Evolutionary conservation across 148 eudicot species (phyloP).

Genomic region (Silene conica): DNA sequence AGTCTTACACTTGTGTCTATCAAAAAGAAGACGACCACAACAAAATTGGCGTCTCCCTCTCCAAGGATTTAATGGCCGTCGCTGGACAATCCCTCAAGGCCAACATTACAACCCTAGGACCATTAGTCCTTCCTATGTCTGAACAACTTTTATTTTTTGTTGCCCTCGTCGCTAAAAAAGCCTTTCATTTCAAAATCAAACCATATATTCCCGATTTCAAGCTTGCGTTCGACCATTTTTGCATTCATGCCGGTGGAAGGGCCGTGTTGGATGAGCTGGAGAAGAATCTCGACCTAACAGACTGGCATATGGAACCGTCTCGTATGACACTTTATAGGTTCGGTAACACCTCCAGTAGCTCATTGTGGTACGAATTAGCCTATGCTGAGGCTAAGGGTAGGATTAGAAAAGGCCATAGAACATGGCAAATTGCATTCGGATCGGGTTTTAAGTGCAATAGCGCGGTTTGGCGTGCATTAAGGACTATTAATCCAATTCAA

Average conservation of each 20-base stretch:
- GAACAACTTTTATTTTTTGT: slow-evolving; percentile 36
- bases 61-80: slow-evolving; percentile 45
- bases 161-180: slow-evolving; percentile 30
- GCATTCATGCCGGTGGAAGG: slow-evolving; percentile 45
- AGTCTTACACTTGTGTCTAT: slow-evolving; percentile 35
- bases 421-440: slow-evolving; percentile 47
- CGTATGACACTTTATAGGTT: slow-evolving; percentile 44
- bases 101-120: slow-evolving; percentile 41
- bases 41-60: slow-evolving; percentile 36
- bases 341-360: slow-evolving; percentile 46
- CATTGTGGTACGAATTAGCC: slow-evolving; percentile 45
- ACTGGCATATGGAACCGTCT: slow-evolving; percentile 47
- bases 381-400: slow-evolving; percentile 45
- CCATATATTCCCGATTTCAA: slow-evolving; percentile 46
- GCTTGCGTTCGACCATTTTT: slow-evolving; percentile 39
- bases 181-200: slow-evolving; percentile 34
- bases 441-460: slow-evolving; percentile 50
- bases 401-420: slow-evolving; percentile 34
- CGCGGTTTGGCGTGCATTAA: slow-evolving; percentile 39
- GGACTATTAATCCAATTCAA: slow-evolving; percentile 34
- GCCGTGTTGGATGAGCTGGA: slow-evolving; percentile 42
- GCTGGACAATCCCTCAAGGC: slow-evolving; percentile 48
- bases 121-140: slow-evolving; percentile 39
- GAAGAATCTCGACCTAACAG: slow-evolving; percentile 32
- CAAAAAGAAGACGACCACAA: slow-evolving; percentile 31